Evolutionary conservation across 257 asterid species (phyloP), one percentile per base, ranked within the genome.

Genomic region (Nicotiana otophora): DNA sequence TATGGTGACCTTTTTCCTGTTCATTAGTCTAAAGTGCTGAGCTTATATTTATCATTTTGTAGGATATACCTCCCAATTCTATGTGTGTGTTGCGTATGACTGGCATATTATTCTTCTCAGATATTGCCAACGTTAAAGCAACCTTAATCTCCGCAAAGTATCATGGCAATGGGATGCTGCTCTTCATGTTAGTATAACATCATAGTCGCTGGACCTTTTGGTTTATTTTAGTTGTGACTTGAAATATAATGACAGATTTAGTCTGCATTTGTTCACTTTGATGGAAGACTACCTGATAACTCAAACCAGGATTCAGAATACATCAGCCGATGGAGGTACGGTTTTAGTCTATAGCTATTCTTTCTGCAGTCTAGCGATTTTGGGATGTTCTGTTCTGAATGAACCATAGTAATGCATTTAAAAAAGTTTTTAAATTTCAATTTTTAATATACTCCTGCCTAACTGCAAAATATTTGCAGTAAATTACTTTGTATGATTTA

Each of bases 271-370:
- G 34, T 72, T 46, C 16, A 31, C 79, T 20, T 46, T 42, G 79
- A 72, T 14, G 60, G 78, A 72, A 72, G n/a, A 72, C n/a, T 72
- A 39, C 46, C 46, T 69, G 55, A 39, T 72, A 20, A 26, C 36
- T 23, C 60, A 42, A 72, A 72, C 78, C 61, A 72, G 78, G 78
- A 70, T 72, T 42, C 60, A 46, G 12, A 72, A 11, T 72, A 42
- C 61, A 72, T 72, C 60, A 72, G 78, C 11, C 6, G 39, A 46
- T 72, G 36, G 23, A 72, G 79, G 79, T 72, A 72, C 3, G 39
- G 23, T 46, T 20, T 72, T 23, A 20, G 36, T 72, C 36, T 42
- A 42, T 42, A 7, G 48, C 48, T 42, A 34, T 67, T 30, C 23
- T 67, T 26, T 67, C 16, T 17, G 76, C 19, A 17, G 30, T 34